Conservation (phyloP, 1,284 basidiomycete species). For the Anthracocystis panici-leucophaei region DNA sequence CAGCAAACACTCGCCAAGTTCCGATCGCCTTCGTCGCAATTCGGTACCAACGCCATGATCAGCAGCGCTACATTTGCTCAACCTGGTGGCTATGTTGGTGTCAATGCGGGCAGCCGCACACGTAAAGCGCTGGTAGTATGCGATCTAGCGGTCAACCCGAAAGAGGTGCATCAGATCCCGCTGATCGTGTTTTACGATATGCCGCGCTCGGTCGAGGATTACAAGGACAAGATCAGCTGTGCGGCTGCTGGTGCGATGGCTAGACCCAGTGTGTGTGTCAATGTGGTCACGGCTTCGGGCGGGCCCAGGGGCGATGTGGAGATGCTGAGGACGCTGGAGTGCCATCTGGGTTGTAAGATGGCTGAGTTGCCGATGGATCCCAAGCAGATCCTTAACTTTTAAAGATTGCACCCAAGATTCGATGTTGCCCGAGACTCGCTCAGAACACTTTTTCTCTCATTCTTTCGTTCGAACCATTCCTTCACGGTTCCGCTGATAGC, state of each 20-base stretch:
- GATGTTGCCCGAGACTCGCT: background rate
- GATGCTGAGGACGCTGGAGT: constrained; percentile 96
- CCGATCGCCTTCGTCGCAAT: constrained; percentile 72
- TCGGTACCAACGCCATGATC: constrained; percentile 35
- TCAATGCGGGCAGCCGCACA: constrained; percentile 30
- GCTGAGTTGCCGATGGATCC: constrained; percentile 59
- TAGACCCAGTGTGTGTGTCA: constrained; percentile 87
- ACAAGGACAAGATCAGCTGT: constrained; percentile 79
- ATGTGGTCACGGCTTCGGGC: constrained; percentile 94
- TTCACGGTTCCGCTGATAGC: background rate
- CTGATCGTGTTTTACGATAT: constrained; percentile 85
- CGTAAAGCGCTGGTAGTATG: constrained; percentile 83
- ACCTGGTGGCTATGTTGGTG: constrained; percentile 74
- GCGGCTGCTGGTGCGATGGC: constrained; percentile 83
- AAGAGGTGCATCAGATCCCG: constrained; percentile 88
- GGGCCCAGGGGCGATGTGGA: constrained; percentile 82
- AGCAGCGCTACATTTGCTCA: constrained; percentile 72
- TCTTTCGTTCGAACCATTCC: background rate
- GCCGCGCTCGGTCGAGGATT: constrained; percentile 94
- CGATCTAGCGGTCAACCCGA: constrained; percentile 87
- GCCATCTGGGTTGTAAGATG: constrained; percentile 71
- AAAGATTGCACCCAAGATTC: background rate
- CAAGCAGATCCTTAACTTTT: constrained; percentile 60
- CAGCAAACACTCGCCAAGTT: constrained; percentile 84
- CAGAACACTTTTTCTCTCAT: background rate